Base-by-base conservation (phyloP, 306 rosid species). In the Echinosophora koreensis region DNA sequence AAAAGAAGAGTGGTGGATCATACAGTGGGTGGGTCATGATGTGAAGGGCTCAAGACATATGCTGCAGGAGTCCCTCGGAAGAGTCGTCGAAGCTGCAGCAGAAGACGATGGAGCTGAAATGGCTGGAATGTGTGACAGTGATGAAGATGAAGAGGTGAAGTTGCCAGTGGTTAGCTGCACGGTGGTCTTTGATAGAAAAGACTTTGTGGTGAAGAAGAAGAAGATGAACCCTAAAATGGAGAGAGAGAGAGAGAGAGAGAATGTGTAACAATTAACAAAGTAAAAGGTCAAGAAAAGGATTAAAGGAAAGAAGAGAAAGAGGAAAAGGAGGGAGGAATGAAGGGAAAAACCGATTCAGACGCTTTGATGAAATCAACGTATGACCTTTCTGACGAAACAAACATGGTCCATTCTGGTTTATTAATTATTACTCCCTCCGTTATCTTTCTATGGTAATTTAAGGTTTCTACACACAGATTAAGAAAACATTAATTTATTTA, bases 21-120 rank as follows among this genome's bases (percentile, higher is more conserved):
- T 91, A 93, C 98, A 62, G 91, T 86, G n/a, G 91, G 77, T 9
- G 97, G 98, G 71, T 93, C 96, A 4, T 88, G 61, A 34, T 71
- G 62, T 74, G 86, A 93, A 93, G 11, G 96, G 85, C 66, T 93
- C 96, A 0, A 94, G 87, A 77, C 98, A 94, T 14, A 94, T 92
- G 66, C 98, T 92, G 86, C 98, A 94, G 37, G 84, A 87, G 73
- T 94, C 96, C n/a, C 47, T 91, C 98, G 1, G 49, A 70, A 69
- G 54, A 59, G 74, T 94, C 97, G 2, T 86, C 92, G 9, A 78
- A 65, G 74, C 12, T 32, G 73, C 66, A 15, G 73, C 66, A 74
- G 84, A 82, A 46, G 83, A 71, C 1, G 90, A 83, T 16, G 85
- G 58, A 22, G 88, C 47, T n/a, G 80, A 77, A 74, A 74, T 16